phyloP scores from a whole-genome alignment of 2,329 filamentous ascomycete species.

The Fusarium humuli region DNA sequence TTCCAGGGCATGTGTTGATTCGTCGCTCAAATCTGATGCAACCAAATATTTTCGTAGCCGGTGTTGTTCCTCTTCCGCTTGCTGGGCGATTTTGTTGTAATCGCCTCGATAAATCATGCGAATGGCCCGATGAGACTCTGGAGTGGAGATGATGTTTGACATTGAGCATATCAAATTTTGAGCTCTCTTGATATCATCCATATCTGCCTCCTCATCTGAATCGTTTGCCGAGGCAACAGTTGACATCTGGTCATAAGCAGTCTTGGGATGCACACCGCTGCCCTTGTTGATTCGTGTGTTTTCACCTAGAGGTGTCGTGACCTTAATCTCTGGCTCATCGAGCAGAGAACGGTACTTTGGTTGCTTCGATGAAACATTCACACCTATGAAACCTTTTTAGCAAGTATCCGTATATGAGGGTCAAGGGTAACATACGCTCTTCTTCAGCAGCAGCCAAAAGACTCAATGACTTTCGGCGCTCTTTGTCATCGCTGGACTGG shows the following conservation, averaged over 20 bases:
- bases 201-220: constrained; percentile 87
- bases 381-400: constrained; percentile 54
- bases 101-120: constrained; percentile 92
- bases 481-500: constrained; percentile 53
- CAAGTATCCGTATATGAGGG: neutral
- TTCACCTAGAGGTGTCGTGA: constrained; percentile 73
- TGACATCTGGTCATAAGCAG: constrained; percentile 81
- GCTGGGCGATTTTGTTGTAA: constrained; percentile 78
- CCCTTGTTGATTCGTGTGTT: constrained; percentile 66
- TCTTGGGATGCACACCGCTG: constrained; percentile 78
- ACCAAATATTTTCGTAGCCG: constrained; percentile 91
- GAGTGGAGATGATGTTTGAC: constrained; percentile 81
- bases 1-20: constrained; percentile 93
- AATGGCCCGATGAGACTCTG: constrained; percentile 82
- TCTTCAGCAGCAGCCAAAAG: constrained; percentile 80
- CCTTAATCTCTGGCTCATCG: constrained; percentile 72
- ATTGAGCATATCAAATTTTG: constrained; percentile 86
- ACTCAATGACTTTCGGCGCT: constrained; percentile 64
- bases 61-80: constrained; percentile 82
- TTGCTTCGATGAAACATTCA: constrained; percentile 64
- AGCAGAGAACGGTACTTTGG: constrained; percentile 69
- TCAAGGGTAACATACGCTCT: constrained; percentile 71
- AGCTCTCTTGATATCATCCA: constrained; percentile 86
- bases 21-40: constrained; percentile 94
- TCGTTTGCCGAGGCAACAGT: constrained; percentile 71